These are phyloP conservation scores for Podila minutissima DNA, from an alignment of 192 early-diverging fungal species.

Conservation along the genomic window DNA sequence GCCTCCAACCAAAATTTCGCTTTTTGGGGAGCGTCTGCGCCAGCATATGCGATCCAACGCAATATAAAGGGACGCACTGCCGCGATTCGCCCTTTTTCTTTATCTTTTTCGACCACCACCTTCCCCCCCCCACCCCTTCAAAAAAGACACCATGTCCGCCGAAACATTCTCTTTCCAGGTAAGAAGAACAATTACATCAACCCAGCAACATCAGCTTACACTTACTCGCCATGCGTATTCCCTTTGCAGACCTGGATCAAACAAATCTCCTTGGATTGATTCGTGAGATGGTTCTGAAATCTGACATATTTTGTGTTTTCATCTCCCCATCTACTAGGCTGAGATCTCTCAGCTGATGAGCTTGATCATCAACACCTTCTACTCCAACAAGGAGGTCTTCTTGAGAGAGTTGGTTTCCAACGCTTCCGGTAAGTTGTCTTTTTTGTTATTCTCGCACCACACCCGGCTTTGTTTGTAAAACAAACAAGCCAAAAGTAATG, in stretches of 20 bases:
- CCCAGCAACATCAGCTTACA: not conserved
- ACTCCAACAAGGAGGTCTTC: slow-evolving; percentile 98
- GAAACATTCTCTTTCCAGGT: slow-evolving; percentile 47
- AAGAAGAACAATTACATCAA: not conserved
- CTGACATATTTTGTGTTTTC: not conserved
- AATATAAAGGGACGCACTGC: not conserved
- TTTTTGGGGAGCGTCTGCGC: no score
- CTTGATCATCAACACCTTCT: slow-evolving; percentile 99
- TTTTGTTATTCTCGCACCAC: not conserved
- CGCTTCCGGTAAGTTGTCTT: slow-evolving; percentile 53
- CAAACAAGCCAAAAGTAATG: not conserved
- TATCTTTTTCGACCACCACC: slow-evolving; percentile 19
- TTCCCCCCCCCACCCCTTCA: slow-evolving; percentile 3
- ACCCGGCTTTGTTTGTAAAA: not conserved
- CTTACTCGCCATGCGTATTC: no score
- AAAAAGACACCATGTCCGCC: slow-evolving; percentile 29
- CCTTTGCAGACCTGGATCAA: no score
- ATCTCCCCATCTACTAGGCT: slow-evolving; percentile 72
- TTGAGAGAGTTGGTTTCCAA: slow-evolving; percentile 98
- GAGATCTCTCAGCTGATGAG: slow-evolving; percentile 99
- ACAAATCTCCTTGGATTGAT: no score
- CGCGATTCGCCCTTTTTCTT: not conserved
- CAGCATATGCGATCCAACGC: not conserved
- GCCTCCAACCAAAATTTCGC: not conserved
- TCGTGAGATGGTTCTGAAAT: no score